Conservation (phyloP, 306 rosid species). For the Dicorynia guianensis region DNA sequence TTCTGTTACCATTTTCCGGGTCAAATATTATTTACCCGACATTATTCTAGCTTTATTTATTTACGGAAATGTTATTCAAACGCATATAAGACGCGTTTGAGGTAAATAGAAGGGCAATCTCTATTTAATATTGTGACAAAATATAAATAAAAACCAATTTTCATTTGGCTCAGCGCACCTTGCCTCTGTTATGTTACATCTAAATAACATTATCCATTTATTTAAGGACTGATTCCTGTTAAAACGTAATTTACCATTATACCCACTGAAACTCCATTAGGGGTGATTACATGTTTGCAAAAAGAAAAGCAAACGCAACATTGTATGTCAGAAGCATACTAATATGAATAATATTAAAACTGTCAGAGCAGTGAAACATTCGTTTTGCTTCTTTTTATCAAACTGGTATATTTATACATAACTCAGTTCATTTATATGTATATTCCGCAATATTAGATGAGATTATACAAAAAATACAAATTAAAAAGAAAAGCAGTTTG, state of each 20-base stretch:
- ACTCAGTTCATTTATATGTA: conserved; percentile 41
- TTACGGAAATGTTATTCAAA: too few relatives aligned
- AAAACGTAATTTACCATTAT: background rate
- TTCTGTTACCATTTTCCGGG: too few relatives aligned
- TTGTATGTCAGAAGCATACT: background rate
- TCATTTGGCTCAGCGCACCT: too few relatives aligned
- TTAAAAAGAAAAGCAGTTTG: conserved; percentile 25
- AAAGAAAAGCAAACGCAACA: conserved; percentile 10
- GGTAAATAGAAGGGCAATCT: too few relatives aligned
- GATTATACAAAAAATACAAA: conserved; percentile 29
- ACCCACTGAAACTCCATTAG: too few relatives aligned
- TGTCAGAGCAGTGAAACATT: background rate
- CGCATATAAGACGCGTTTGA: too few relatives aligned
- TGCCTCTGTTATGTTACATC: too few relatives aligned
- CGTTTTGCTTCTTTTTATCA: conserved; percentile 30
- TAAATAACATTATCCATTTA: too few relatives aligned
- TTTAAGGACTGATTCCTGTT: background rate
- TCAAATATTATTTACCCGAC: too few relatives aligned
- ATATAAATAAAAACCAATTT: too few relatives aligned
- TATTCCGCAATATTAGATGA: conserved; percentile 43
- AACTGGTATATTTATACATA: conserved; percentile 37
- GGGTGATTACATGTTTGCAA: background rate
- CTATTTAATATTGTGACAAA: too few relatives aligned
- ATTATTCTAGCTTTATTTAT: too few relatives aligned
- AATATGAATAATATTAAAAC: background rate